Base-by-base conservation (phyloP, 2,329 filamentous ascomycete species). In the Alternaria consortialis region DNA sequence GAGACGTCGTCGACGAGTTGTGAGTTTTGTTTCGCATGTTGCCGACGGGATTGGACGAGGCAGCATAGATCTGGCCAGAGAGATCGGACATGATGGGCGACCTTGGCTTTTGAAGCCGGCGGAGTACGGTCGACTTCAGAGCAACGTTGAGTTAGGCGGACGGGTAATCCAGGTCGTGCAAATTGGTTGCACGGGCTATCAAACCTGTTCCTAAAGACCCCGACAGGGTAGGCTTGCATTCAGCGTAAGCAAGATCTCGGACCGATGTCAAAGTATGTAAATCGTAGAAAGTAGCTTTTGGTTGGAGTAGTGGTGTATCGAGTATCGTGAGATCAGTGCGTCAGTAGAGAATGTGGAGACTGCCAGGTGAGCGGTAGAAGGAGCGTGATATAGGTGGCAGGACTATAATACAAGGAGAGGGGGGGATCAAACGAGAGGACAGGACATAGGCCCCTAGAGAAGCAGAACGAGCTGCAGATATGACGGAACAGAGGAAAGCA, bases 381-480 rank as follows among this genome's bases (percentile, higher is more conserved):
- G 74, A 76, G 70, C 62, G 75, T 74, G 65, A 60, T 66, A 65
- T 64, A 60, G 63, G 46, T 53, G 48, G 64, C 31, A 60, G 53
- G 65, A 68, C 59, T 72, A 69, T 67, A 69, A 42, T 53, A 64
- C 63, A 60, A 65, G 61, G 34, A 66, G 68, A 75, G 68, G 74
- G 66, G 48, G 59, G 67, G 64, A 67, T 76, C 73, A 78, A 79
- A 78, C 74, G 75, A 79, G 64, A 65, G 75, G 65, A 76, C 66
- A 70, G 74, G 72, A 74, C 74, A 63, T 64, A 43, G 52, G 72
- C 69, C 69, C 72, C 65, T 66, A 50, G 62, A 58, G 56, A 62
- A 60, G 63, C 63, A 64, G 58, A 63, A 29, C 43, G 42, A 50
- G 61, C 60, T 66, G 71, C 68, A 73, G 65, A 66, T 71, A 68